A percentile compares a stretch with the other conserved stretches of the same genome.
These are phyloP conservation scores for Hypoxylon sp. DNA, from an alignment of 2,329 filamentous ascomycete genomes.

Conservation along the genomic window DNA sequence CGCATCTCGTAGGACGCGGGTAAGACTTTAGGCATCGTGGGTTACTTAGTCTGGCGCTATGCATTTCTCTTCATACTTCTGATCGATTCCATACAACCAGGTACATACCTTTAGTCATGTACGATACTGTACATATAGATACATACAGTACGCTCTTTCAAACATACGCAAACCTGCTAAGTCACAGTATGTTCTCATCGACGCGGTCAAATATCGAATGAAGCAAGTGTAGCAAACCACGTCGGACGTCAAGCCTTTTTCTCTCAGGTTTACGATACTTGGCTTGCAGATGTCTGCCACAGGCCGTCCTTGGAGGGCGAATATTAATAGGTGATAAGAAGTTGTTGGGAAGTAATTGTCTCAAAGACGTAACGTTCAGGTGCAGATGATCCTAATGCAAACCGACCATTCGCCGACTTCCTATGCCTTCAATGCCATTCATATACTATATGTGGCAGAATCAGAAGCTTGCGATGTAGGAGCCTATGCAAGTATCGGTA, in stretches of 20 bases:
- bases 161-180: conserved; percentile 9
- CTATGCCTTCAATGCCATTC: conserved; percentile 22
- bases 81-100: conserved; percentile 17
- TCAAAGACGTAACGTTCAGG: conserved; percentile 39
- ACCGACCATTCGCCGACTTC: conserved; percentile 31
- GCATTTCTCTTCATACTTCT: conserved; percentile 12
- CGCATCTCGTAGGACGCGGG: conserved; percentile 29
- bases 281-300: conserved; percentile 20
- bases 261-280: conserved; percentile 19
- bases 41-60: conserved; percentile 11
- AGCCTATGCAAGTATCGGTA: conserved; percentile 26
- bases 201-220: conserved; percentile 14
- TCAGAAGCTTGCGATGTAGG: conserved; percentile 17
- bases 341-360: conserved; percentile 38
- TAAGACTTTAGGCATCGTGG: conserved; percentile 24
- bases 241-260: conserved; percentile 11
- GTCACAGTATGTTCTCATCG: conserved; percentile 11
- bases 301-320: conserved; percentile 10
- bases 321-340: conserved; percentile 12
- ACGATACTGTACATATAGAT: conserved; percentile 25
- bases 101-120: conserved; percentile 14
- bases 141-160: background rate
- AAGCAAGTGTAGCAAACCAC: conserved; percentile 31
- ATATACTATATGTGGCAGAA: conserved; percentile 23
- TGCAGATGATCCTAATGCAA: conserved; percentile 41